Percentiles rank a stretch among this genome's conserved stretches.
Evolutionary conservation across 139 green algal genomes (phyloP).

Genomic region (Ettlia oleoabundans): DNA sequence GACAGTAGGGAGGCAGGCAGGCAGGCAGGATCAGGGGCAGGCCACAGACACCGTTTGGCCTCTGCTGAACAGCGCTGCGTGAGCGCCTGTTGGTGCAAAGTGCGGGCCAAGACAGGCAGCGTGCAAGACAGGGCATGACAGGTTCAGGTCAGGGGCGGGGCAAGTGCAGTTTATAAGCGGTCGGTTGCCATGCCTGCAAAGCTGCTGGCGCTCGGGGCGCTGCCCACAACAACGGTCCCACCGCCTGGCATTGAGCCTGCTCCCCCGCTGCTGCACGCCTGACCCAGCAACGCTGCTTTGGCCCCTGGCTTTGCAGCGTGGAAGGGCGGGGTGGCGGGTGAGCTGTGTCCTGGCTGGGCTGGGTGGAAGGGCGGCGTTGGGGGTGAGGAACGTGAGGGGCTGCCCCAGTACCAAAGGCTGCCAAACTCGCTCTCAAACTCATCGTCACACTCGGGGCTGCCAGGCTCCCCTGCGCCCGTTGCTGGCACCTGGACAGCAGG

Average conservation of each 20-base stretch:
- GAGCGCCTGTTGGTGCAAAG: too few species aligned
- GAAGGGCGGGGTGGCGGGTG: too few species aligned
- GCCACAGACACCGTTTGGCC: too few species aligned
- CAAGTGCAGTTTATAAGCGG: too few species aligned
- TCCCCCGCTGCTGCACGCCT: too few species aligned
- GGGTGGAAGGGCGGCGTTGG: neutral
- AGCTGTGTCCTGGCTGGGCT: neutral
- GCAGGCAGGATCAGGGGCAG: too few species aligned
- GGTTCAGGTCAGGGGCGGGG: too few species aligned
- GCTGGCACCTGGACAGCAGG: neutral
- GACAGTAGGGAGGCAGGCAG: too few species aligned
- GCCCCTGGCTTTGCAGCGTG: neutral
- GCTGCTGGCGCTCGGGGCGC: neutral
- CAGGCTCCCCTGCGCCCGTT: neutral
- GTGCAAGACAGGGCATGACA: too few species aligned
- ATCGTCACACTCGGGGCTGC: neutral
- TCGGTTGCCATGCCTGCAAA: too few species aligned
- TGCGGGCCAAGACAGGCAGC: too few species aligned
- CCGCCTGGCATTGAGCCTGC: neutral
- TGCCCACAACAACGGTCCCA: slow-evolving; percentile 10
- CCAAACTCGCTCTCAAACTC: slow-evolving; percentile 19
- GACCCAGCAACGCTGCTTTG: neutral
- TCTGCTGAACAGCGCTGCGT: too few species aligned
- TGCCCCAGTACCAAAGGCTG: slow-evolving; percentile 33
- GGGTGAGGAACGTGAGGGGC: neutral